Base-by-base conservation (phyloP, 208 protist genomes). In the Trypanosoma cruzi region DNA sequence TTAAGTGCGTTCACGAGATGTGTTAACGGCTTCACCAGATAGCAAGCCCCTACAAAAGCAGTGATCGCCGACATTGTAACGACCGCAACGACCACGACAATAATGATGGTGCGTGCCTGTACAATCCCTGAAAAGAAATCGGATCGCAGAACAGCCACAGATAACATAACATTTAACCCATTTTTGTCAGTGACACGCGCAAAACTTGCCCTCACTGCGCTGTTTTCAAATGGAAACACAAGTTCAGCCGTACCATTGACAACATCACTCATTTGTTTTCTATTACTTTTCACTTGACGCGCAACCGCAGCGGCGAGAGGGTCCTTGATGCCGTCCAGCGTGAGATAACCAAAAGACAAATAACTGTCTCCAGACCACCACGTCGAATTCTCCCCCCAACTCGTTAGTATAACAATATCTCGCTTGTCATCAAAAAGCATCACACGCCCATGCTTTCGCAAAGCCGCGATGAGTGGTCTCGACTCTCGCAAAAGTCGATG, bases 91-190 rank as follows among this genome's bases (percentile, higher is more conserved):
- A 80, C 82, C 32, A 88, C 73, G 36, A 63, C 68, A 8, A 67
- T 29, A 42, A 64, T 62, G 32, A 67, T 44, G n/a, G n/a, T 40
- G 29, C 68, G 68, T 56, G 52, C 60, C 0, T 67, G 79, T 4
- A 72, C 68, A 58, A 90, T 82, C 49, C 75, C 79, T 40, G 68
- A 64, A 73, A 86, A 75, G 32, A 90, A 90, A 74, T 90, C 85
- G 0, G 80, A 61, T 28, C 71, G 69, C 32, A 88, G 62, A 5
- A 85, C 80, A 20, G 80, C 76, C 13, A 82, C 85, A 56, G 77
- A 73, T 28, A 90, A 61, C 63, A 88, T 66, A 14, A 90, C 61
- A 64, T 88, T 64, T 28, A 90, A 69, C 22, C 82, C 85, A 76
- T 82, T 86, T 29, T 68, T 31, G 57, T 90, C 85, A 44, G 68